Percentiles rank a stretch among this genome's conserved stretches.
Conservation (phyloP, 768 basidiomycete genomes). For the Cystoderma amianthinum region DNA sequence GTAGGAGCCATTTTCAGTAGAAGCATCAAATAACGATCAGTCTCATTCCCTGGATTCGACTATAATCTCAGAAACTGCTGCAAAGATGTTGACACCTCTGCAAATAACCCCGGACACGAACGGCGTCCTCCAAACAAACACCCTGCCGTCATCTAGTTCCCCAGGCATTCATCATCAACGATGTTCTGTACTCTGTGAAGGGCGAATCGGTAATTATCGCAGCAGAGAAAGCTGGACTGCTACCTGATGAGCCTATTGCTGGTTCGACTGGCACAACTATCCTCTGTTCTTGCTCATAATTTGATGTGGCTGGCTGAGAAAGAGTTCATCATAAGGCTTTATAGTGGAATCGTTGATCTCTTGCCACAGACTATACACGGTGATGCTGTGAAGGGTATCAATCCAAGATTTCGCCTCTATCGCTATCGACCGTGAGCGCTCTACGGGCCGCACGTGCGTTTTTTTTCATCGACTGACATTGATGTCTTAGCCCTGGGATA, state of each 20-base stretch:
- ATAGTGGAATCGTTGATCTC: slow-evolving; percentile 30
- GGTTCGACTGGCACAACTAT: slow-evolving; percentile 36
- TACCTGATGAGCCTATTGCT: slow-evolving; percentile 42
- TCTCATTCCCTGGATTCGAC: too few species aligned
- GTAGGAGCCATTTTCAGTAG: too few species aligned
- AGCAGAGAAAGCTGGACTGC: slow-evolving; percentile 38
- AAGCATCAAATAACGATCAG: too few species aligned
- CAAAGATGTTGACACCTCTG: too few species aligned
- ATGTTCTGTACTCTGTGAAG: slow-evolving; percentile 36
- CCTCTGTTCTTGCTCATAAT: slow-evolving; percentile 41
- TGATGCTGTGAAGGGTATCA: too few species aligned
- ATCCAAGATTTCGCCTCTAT: too few species aligned
- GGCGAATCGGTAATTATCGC: slow-evolving; percentile 36
- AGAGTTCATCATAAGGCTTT: slow-evolving; percentile 31
- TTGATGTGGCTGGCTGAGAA: slow-evolving; percentile 47
- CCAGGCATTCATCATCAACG: slow-evolving; percentile 39
- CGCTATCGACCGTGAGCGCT: slow-evolving; percentile 36
- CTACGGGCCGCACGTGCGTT: slow-evolving; percentile 40
- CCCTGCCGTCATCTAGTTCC: slow-evolving; percentile 41
- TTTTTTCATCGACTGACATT: not conserved
- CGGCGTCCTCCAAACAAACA: slow-evolving; percentile 51
- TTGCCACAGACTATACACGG: too few species aligned
- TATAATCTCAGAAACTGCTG: too few species aligned
- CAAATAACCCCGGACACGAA: too few species aligned
- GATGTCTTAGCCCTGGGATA: not conserved